Percentiles rank a stretch among this genome's conserved stretches.
These are phyloP conservation scores for Zopfia rhizophila DNA, from an alignment of 2,329 filamentous ascomycete species.

Conservation along the genomic window DNA sequence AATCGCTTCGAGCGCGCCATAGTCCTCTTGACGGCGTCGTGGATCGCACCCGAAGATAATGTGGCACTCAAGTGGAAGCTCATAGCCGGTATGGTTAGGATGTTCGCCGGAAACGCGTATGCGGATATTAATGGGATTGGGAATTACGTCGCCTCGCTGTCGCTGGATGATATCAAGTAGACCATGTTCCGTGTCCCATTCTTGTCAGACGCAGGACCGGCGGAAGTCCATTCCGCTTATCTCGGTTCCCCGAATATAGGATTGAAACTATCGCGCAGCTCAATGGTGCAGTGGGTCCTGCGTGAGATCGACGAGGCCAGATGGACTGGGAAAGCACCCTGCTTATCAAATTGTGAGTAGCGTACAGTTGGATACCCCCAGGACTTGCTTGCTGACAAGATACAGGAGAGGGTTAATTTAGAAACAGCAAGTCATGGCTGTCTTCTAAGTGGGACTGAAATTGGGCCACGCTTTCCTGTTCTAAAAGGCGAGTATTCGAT, in stretches of 20 bases:
- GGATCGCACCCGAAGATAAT: constrained; percentile 7
- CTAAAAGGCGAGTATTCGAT: too few relatives aligned
- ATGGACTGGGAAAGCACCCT: constrained; percentile 23
- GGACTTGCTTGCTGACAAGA: too few relatives aligned
- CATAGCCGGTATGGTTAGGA: constrained; percentile 14
- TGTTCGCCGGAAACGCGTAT: constrained; percentile 15
- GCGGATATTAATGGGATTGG: constrained; percentile 19
- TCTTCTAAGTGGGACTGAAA: too few relatives aligned
- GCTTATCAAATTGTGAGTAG: too few relatives aligned
- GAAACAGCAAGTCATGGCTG: too few relatives aligned
- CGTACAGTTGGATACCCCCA: too few relatives aligned
- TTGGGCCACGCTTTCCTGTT: too few relatives aligned
- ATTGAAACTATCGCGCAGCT: constrained; percentile 16
- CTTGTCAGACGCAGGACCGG: constrained; percentile 12
- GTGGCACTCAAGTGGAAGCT: constrained; percentile 13
- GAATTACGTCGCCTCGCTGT: constrained; percentile 1
- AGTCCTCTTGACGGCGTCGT: constrained; percentile 18
- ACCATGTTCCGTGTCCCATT: constrained; percentile 22
- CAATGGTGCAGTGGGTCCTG: constrained; percentile 21
- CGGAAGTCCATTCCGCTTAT: constrained; percentile 10
- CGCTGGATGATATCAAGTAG: constrained; percentile 11
- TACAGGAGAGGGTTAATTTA: too few relatives aligned
- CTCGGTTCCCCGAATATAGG: constrained; percentile 14
- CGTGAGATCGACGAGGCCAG: constrained; percentile 18
- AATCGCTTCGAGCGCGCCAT: constrained; percentile 16